These are phyloP conservation scores for Meyerozyma athensensis DNA, from an alignment of 1,139 yeast species.

Conservation along the genomic window DNA sequence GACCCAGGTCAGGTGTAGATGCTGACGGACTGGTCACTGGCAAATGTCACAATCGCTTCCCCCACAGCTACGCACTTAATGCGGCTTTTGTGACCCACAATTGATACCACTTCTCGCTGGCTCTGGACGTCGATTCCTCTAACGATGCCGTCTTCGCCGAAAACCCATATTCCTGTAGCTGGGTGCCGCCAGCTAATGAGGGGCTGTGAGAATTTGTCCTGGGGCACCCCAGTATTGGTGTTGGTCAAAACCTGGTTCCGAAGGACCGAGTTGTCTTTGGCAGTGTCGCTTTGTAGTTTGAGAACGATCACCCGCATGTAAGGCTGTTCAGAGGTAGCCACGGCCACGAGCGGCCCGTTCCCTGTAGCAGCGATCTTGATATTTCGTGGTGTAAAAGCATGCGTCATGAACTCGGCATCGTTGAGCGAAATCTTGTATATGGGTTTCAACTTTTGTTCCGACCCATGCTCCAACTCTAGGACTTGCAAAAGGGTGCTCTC, in stretches of 20 bases:
- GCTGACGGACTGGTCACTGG: too few relatives aligned
- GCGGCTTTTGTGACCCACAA: slow-evolving; percentile 36
- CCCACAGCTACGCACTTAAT: slow-evolving; percentile 45
- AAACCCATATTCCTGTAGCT: slow-evolving; percentile 42
- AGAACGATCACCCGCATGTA: slow-evolving; percentile 60
- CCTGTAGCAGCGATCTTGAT: slow-evolving; percentile 24
- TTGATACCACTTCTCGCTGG: slow-evolving; percentile 22
- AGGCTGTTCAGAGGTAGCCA: slow-evolving; percentile 75
- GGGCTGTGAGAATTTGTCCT: slow-evolving; percentile 64
- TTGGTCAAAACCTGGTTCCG: slow-evolving; percentile 52
- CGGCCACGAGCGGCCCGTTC: slow-evolving; percentile 34
- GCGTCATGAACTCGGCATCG: slow-evolving; percentile 70
- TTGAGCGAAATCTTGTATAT: slow-evolving; percentile 55
- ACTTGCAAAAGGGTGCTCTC: slow-evolving; percentile 59
- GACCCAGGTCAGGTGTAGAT: too few relatives aligned
- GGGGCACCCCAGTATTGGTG: slow-evolving; percentile 59
- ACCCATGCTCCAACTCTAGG: slow-evolving; percentile 18
- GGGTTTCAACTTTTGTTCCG: slow-evolving; percentile 14
- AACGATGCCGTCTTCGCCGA: slow-evolving; percentile 65
- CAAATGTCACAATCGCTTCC: slow-evolving; percentile 37
- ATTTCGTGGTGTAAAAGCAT: slow-evolving; percentile 58
- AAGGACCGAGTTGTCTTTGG: slow-evolving; percentile 12
- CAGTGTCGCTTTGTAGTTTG: slow-evolving; percentile 21
- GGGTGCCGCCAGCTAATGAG: slow-evolving; percentile 36
- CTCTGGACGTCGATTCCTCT: slow-evolving; percentile 49